A percentile compares a stretch with the other conserved stretches of the same genome.
Evolutionary conservation across 768 basidiomycete genomes (phyloP).

Genomic region (Trametes gibbosa): DNA sequence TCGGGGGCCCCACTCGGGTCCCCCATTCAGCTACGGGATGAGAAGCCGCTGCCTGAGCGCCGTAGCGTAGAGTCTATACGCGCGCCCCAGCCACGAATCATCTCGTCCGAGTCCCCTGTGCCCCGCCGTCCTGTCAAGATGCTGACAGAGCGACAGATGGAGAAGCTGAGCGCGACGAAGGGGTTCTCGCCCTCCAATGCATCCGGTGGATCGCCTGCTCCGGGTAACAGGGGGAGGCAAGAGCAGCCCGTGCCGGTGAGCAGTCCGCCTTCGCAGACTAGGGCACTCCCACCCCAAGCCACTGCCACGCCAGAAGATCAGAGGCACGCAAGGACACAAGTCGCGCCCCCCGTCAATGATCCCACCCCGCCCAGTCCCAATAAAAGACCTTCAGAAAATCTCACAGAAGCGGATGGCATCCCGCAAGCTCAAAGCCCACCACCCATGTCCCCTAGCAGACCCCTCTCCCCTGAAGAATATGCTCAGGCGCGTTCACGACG

Average conservation of each 20-base stretch:
- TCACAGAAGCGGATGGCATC: background rate
- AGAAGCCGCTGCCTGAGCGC: constrained; percentile 3
- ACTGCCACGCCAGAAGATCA: background rate
- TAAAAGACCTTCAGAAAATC: background rate
- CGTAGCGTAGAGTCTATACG: background rate
- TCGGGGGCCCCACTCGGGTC: constrained; percentile 5
- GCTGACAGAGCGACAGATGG: constrained; percentile 28
- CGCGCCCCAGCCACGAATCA: constrained; percentile 5
- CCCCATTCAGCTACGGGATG: constrained; percentile 15
- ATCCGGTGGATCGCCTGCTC: no score
- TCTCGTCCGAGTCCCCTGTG: constrained; percentile 14
- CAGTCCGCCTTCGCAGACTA: background rate
- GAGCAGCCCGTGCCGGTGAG: constrained; percentile 1
- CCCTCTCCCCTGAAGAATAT: constrained; percentile 38
- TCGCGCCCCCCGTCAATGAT: background rate
- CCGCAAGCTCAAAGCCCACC: constrained; percentile 23
- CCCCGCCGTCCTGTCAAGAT: constrained; percentile 20
- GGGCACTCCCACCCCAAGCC: background rate
- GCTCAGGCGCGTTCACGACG: constrained; percentile 39
- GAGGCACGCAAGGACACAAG: background rate
- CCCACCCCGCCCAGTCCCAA: background rate
- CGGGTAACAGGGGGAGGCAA: background rate
- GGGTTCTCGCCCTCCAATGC: background rate
- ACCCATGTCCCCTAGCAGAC: constrained; percentile 19
- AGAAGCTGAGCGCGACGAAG: constrained; percentile 23